Conservation (phyloP, 176 grass and related monocot genomes). For the Cenchrus purpureus region DNA sequence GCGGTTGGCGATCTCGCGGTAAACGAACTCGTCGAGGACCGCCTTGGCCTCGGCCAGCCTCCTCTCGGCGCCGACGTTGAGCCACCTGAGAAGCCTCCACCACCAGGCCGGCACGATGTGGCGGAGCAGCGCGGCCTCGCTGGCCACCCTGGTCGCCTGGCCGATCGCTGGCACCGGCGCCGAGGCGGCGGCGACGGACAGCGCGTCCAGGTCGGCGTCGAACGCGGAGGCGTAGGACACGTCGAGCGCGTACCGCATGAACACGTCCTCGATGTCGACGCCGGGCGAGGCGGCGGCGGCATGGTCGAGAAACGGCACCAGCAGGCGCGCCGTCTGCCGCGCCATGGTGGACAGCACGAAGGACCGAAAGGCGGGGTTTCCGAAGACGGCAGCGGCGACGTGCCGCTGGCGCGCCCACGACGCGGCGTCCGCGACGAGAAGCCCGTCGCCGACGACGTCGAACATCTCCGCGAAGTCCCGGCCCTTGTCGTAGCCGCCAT, state of each 20-base stretch:
- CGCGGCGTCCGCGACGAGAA: conserved; percentile 55
- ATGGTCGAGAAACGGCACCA: conserved; percentile 50
- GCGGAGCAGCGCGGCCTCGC: conserved; percentile 45
- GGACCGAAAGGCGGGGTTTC: conserved; percentile 28
- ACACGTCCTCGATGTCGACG: conserved; percentile 58
- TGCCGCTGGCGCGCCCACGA: conserved; percentile 51
- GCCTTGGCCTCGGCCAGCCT: conserved; percentile 43
- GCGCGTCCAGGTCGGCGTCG: conserved; percentile 40
- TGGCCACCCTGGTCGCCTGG: conserved; percentile 43
- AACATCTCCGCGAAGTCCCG: conserved; percentile 66
- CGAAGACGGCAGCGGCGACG: conserved; percentile 40
- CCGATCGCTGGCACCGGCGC: conserved; percentile 33
- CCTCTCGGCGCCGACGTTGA: conserved; percentile 59
- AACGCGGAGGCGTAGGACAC: conserved; percentile 46
- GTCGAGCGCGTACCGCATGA: conserved; percentile 56
- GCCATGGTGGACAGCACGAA: conserved; percentile 41
- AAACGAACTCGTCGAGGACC: conserved; percentile 54
- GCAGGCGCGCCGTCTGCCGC: conserved; percentile 32
- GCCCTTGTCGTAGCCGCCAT: conserved; percentile 65
- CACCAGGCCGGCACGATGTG: conserved; percentile 45
- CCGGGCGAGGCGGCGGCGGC: not conserved
- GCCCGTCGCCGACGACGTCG: conserved; percentile 60
- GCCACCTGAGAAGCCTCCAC: conserved; percentile 51
- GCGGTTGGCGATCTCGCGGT: conserved; percentile 46
- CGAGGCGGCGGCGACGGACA: not conserved